phyloP scores from a whole-genome alignment of 768 basidiomycete genomes.

The Fomitopsis serialis region DNA sequence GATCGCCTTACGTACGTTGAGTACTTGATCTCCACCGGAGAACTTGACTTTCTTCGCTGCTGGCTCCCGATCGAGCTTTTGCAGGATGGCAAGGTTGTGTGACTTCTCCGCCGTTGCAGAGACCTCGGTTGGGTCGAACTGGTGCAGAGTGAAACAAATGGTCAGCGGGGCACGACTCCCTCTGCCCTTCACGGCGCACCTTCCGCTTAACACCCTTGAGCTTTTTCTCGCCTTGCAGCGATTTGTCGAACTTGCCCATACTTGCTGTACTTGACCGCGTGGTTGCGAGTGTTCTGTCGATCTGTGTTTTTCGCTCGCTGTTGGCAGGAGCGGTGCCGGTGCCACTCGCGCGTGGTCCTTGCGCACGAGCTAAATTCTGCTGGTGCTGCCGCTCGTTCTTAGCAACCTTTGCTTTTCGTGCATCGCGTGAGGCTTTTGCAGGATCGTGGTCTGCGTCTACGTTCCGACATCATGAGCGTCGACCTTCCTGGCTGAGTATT shows the following conservation, averaged over 20 bases:
- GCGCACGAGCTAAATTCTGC: slow-evolving; percentile 65
- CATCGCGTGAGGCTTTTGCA: slow-evolving; percentile 64
- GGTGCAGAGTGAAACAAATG: slow-evolving; percentile 1
- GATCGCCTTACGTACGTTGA: slow-evolving; percentile 90
- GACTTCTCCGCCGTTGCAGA: slow-evolving; percentile 64
- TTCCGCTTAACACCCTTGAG: slow-evolving; percentile 87
- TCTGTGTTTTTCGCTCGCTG: slow-evolving; percentile 36
- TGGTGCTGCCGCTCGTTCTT: slow-evolving; percentile 81
- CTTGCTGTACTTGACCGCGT: slow-evolving; percentile 86
- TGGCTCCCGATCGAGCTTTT: slow-evolving; percentile 60
- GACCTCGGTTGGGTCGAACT: slow-evolving; percentile 85
- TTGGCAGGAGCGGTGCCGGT: slow-evolving; percentile 5
- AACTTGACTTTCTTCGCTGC: slow-evolving; percentile 58
- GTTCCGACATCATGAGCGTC: neutral
- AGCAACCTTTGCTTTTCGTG: slow-evolving; percentile 71
- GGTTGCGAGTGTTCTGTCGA: slow-evolving; percentile 19
- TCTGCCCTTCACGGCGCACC: no score
- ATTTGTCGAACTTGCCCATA: slow-evolving; percentile 91
- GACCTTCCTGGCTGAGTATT: neutral
- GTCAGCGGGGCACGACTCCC: neutral
- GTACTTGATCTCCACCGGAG: slow-evolving; percentile 39
- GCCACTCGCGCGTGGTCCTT: slow-evolving; percentile 28
- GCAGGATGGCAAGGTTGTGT: slow-evolving; percentile 67
- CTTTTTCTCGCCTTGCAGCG: slow-evolving; percentile 89
- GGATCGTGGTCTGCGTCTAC: slow-evolving; percentile 81